Conservation (phyloP, 2,329 filamentous ascomycete genomes). For the Fusarium sp. region DNA sequence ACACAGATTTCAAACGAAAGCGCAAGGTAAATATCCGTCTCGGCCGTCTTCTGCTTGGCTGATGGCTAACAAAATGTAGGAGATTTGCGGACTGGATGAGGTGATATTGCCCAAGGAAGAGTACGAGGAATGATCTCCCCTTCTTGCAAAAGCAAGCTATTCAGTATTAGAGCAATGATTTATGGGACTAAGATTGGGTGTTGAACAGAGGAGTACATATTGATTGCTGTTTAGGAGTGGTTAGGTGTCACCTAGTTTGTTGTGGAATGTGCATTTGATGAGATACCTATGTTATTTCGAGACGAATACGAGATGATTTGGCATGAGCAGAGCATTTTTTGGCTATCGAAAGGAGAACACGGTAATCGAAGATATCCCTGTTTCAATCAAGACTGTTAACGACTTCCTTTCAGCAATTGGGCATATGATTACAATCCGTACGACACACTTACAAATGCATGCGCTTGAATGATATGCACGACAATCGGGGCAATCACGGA, state of each 20-base stretch:
- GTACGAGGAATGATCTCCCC: background rate
- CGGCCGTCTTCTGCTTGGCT: background rate
- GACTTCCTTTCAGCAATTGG: background rate
- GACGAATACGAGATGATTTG: background rate
- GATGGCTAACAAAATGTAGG: background rate
- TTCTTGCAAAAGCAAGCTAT: background rate
- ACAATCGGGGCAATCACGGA: background rate
- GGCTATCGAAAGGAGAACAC: background rate
- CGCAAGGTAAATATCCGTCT: constrained; percentile 1
- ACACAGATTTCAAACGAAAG: constrained; percentile 57
- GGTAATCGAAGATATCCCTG: background rate
- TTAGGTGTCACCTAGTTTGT: too few relatives aligned
- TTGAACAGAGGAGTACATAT: background rate
- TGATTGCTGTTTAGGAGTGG: background rate
- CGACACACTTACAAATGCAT: background rate
- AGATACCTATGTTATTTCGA: background rate
- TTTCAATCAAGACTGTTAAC: too few relatives aligned
- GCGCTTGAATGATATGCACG: background rate
- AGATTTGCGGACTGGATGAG: background rate
- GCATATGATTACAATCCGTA: background rate
- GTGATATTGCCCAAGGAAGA: background rate
- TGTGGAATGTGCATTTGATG: background rate
- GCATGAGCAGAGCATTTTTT: background rate
- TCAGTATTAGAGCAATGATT: background rate
- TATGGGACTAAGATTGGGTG: background rate